A percentile compares a stretch with the other conserved stretches of the same genome.
Evolutionary conservation across 768 basidiomycete species (phyloP).

Genomic region (Mycena albidolilacea): DNA sequence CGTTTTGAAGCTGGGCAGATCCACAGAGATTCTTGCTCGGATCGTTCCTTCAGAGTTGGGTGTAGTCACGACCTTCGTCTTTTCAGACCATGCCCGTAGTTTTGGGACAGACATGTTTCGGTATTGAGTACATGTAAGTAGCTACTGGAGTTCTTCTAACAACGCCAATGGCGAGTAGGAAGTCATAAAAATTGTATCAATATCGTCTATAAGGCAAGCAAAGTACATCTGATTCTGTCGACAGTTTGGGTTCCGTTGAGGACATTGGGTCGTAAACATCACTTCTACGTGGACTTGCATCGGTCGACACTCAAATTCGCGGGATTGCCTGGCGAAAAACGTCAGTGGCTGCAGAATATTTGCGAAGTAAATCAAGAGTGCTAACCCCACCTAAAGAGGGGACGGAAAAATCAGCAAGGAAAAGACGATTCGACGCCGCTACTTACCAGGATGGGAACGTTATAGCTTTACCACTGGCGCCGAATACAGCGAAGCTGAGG

Average conservation of each 20-base stretch:
- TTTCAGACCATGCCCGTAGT: slow-evolving; percentile 70
- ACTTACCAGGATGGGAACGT: slow-evolving; percentile 63
- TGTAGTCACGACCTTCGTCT: slow-evolving; percentile 45
- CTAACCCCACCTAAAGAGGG: slow-evolving; percentile 27
- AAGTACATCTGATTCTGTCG: too few species aligned
- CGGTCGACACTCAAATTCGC: slow-evolving; percentile 23
- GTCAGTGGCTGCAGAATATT: slow-evolving; percentile 16
- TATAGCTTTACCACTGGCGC: slow-evolving; percentile 59
- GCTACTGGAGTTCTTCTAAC: too few species aligned
- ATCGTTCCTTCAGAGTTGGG: slow-evolving; percentile 78
- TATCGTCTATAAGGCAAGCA: too few species aligned
- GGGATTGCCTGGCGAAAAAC: slow-evolving; percentile 15
- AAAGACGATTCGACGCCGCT: background rate
- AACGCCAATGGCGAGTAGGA: too few species aligned
- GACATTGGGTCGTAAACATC: background rate
- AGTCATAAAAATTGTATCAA: too few species aligned
- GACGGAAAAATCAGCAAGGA: background rate
- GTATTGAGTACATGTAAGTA: too few species aligned
- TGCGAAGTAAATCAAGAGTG: background rate
- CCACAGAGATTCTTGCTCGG: slow-evolving; percentile 58
- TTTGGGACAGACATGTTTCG: slow-evolving; percentile 69
- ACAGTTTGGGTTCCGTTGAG: background rate
- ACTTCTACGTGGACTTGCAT: slow-evolving; percentile 22
- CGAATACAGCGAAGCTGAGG: slow-evolving; percentile 54
- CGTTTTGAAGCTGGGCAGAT: slow-evolving; percentile 71